Base-by-base conservation (phyloP, 768 basidiomycete species). In the Russula virescens region DNA sequence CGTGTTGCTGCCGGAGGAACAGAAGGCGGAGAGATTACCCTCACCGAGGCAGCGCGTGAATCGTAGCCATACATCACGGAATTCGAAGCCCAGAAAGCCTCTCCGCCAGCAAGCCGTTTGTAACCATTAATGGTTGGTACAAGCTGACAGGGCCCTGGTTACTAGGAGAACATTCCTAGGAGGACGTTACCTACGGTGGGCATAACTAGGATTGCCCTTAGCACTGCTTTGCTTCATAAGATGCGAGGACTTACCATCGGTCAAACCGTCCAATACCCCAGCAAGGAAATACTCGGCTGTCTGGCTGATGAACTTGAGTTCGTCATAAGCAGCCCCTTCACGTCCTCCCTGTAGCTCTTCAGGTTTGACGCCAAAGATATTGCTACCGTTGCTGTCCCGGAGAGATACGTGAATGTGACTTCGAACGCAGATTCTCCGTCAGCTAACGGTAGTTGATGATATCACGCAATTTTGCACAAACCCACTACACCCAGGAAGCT, bases 401-500 rank as follows among this genome's bases (percentile, higher is more conserved):
- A 99, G 74, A 0, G 93, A 96, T 54, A 98, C 91, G 70, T 99
- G 97, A 2, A 91, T 87, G 73, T 99, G 97, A 43, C 90, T 92
- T 54, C 23, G 23, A 34, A 34, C 5, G 40, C 23, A 54, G 26
- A 47, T 61, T 49, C 47, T 61, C 45, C 19, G 40, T 43, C 50
- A 43, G 51, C 18, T 42, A 46, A 56, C 50, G 28, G 48, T 40
- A 58, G 42, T 48, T 35, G 38, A 55, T 40, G n/a, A 38, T n/a
- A 49, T 26, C 26, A 51, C 9, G 42, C 55, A 47, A 34, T 28
- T 48, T 34, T 25, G 23, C 34, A 69, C 80, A 66, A 48, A 91
- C 93, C 96, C 97, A 66, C 93, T 94, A 72, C 93, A 95, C 3
- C 97, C 97, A 40, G 97, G 95, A 66, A 98, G 83, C 90, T 97